Evolutionary conservation across 139 green algal genomes (phyloP).

Genomic region (Coccomyxa sp.): DNA sequence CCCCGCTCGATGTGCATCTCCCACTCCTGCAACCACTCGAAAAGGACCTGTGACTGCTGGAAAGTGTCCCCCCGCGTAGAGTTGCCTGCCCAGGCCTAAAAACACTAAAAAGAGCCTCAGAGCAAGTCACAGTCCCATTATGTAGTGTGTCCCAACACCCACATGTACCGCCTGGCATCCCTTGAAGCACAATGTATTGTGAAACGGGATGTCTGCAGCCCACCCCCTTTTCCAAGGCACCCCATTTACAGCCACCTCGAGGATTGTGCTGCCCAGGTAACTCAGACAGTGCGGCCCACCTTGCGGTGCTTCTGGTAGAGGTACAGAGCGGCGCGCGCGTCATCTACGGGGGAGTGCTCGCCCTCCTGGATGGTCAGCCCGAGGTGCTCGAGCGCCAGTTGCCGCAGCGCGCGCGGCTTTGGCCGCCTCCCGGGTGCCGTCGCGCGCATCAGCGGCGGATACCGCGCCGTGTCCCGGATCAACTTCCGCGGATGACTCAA

Average conservation of each 20-base stretch:
- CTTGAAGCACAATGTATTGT: background rate
- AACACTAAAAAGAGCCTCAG: background rate
- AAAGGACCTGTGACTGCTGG: too few species aligned
- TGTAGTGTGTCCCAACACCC: too few species aligned
- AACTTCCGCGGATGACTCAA: slow-evolving; percentile 69
- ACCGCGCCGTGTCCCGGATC: slow-evolving; percentile 67
- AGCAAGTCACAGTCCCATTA: background rate
- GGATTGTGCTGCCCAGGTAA: too few species aligned
- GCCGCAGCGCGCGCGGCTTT: slow-evolving; percentile 39
- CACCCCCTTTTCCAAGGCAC: too few species aligned
- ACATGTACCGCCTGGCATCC: background rate
- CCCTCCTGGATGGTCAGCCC: slow-evolving; percentile 64
- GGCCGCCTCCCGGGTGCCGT: slow-evolving; percentile 17
- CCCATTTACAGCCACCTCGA: too few species aligned
- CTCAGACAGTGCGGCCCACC: background rate
- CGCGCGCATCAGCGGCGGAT: slow-evolving; percentile 65
- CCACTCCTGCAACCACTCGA: slow-evolving; percentile 16
- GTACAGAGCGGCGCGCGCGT: slow-evolving; percentile 50
- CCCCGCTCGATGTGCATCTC: slow-evolving; percentile 6
- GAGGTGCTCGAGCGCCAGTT: slow-evolving; percentile 61
- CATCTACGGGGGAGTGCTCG: slow-evolving; percentile 60
- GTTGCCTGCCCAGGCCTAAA: background rate
- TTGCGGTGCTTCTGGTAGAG: slow-evolving; percentile 57
- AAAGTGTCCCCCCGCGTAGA: too few species aligned
- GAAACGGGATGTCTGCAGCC: too few species aligned